Evolutionary conservation across 2,329 filamentous ascomycete species (phyloP).

Genomic region (Clonostachys chloroleuca): DNA sequence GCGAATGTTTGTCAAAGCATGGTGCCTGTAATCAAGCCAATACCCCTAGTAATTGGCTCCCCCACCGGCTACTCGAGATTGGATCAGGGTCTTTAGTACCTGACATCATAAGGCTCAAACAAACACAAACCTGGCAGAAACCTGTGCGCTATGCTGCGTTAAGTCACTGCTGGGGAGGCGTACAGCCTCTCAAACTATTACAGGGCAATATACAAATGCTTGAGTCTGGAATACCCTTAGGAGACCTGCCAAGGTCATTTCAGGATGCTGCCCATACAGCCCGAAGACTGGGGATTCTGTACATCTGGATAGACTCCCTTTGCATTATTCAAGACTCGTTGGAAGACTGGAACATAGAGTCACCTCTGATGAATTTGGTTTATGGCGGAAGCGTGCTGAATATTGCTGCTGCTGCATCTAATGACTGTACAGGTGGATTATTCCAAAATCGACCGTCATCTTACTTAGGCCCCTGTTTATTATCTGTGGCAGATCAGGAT

Average conservation of each 20-base stretch:
- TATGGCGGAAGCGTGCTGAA: constrained; percentile 15
- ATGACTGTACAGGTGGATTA: constrained; percentile 9
- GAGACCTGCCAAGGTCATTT: neutral
- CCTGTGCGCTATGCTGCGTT: neutral
- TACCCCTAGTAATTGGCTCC: too few relatives aligned
- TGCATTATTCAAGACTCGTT: constrained; percentile 16
- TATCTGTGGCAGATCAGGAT: neutral
- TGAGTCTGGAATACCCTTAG: neutral
- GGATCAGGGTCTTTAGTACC: too few relatives aligned
- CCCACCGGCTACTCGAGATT: too few relatives aligned
- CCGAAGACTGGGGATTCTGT: constrained; percentile 8
- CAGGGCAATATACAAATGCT: neutral
- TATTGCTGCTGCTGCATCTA: constrained; percentile 11
- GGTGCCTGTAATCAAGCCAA: too few relatives aligned
- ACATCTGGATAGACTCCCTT: constrained; percentile 15
- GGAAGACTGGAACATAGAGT: constrained; percentile 14
- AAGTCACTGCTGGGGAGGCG: neutral
- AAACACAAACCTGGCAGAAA: too few relatives aligned
- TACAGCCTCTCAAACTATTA: neutral
- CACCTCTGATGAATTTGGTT: constrained; percentile 16
- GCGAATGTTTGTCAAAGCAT: too few relatives aligned
- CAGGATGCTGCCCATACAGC: neutral
- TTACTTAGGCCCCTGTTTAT: constrained; percentile 4
- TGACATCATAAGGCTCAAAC: too few relatives aligned
- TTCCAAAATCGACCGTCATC: constrained; percentile 6